These are phyloP conservation scores for Colletotrichum gloeosporioides DNA, from an alignment of 2,329 filamentous ascomycete genomes.

Conservation along the genomic window DNA sequence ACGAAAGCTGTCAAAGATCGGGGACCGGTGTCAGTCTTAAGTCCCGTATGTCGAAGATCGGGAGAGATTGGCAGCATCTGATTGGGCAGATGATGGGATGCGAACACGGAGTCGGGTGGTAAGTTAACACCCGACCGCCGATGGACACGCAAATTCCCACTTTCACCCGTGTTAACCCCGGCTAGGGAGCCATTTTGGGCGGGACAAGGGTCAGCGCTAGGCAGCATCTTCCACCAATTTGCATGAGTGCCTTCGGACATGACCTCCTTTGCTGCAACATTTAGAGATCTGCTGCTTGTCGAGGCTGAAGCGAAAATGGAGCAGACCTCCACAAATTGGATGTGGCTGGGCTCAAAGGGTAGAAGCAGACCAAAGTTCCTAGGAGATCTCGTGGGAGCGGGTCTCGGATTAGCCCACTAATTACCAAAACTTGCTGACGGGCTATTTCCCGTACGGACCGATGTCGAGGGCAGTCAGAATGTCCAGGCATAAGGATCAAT, in stretches of 20 bases:
- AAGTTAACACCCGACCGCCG: not conserved
- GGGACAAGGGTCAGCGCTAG: not conserved
- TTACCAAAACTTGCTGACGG: not conserved
- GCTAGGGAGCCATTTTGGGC: not conserved
- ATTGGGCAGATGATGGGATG: not conserved
- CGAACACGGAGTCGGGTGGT: not conserved
- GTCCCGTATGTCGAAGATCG: not conserved
- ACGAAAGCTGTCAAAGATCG: not conserved
- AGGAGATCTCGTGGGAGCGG: not conserved
- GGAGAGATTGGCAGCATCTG: not conserved
- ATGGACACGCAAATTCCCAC: not conserved
- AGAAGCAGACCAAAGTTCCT: not conserved
- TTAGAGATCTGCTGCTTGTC: not conserved
- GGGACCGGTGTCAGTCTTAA: slow-evolving; percentile 1
- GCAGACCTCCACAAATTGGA: not conserved
- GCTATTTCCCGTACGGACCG: slow-evolving; percentile 1
- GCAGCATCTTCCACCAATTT: not conserved
- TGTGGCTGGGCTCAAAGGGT: no score
- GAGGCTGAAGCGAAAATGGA: not conserved
- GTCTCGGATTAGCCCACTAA: not conserved
- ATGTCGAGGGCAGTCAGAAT: not conserved
- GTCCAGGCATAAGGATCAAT: not conserved
- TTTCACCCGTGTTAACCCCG: not conserved
- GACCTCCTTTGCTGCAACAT: not conserved
- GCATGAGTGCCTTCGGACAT: not conserved